A percentile compares a stretch with the other conserved stretches of the same genome.
Conservation (phyloP, 2,329 filamentous ascomycete genomes). For the Lecanicillium sp. region DNA sequence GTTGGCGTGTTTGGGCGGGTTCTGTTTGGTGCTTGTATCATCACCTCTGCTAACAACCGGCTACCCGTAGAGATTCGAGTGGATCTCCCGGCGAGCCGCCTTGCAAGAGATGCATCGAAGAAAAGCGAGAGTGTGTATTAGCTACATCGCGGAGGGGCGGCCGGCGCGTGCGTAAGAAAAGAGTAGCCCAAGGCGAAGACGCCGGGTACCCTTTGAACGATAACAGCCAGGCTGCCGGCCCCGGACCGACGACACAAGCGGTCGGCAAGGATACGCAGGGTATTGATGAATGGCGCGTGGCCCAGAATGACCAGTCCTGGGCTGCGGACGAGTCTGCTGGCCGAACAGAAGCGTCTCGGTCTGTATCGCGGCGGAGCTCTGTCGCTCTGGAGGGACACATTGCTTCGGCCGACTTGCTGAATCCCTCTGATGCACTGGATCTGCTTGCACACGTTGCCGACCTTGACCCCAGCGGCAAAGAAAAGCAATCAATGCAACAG, state of each 20-base stretch:
- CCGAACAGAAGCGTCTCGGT: conserved; percentile 8
- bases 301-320: conserved; percentile 9
- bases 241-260: not conserved
- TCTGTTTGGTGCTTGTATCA: not conserved
- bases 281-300: conserved; percentile 6
- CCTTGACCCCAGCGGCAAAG: conserved; percentile 20
- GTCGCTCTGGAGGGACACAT: conserved; percentile 28
- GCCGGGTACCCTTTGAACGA: not conserved
- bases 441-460: conserved; percentile 32
- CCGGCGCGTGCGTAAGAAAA: conserved; percentile 14
- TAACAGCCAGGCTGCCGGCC: not conserved
- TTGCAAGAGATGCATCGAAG: conserved; percentile 29
- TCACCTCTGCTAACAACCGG: no score
- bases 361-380: conserved; percentile 8
- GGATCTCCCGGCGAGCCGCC: conserved; percentile 26
- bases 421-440: conserved; percentile 32
- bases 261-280: conserved; percentile 6
- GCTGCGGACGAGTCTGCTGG: conserved; percentile 5
- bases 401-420: conserved; percentile 29
- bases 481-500: conserved; percentile 7
- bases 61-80: conserved; percentile 22
- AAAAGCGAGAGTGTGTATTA: conserved; percentile 28
- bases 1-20: no score
- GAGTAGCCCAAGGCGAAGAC: not conserved
- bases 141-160: conserved; percentile 31